Evolutionary conservation across 805 yeast species (phyloP), one percentile per base, ranked within the genome.

Genomic region (Kodamaea nitidulidarum): DNA sequence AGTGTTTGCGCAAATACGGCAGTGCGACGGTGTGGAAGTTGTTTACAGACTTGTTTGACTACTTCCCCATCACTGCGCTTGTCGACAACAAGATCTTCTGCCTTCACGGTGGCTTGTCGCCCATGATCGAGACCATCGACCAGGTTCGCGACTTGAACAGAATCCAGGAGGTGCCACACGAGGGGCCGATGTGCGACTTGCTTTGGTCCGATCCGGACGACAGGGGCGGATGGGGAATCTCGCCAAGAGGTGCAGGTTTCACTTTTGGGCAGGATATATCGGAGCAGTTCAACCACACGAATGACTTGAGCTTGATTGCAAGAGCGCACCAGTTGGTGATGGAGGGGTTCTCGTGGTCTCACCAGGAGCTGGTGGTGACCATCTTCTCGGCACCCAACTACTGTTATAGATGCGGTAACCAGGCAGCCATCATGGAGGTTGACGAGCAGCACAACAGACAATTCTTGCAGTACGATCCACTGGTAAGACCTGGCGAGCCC

Each of bases 161-260:
- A 71, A 78, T 85, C 57, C 96, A 88, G 67, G 97, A 88, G 67
- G 96, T 90, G 35, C 97, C 97, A 29, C 97, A 88, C 58, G 96
- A 90, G 62, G 97, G 97, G 32, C 95, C 96, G 46, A 88, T 90
- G 96, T 90, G 96, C 67, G 97, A 90, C 61, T 72, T 90, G 54
- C 71, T 90, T 50, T 90, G 97, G 97, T 86, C 95, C 3, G 97
- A 90, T 63, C 97, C 97, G 20, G 97, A 90, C 62, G 96, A 90
- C 63, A 75, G 96, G 59, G 96, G 95, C 52, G 96, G 96, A 54
- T 90, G 97, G 97, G 96, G 96, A 47, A 86, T 90, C 50, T 83
- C 93, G 57, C 96, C 96, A 63, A 80, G 97, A 78, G 96, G 96
- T 72, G 97, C 97, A 46, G 97, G 97, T 63, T 90, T 85, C 81